phyloP scores from a whole-genome alignment of 176 grass and related monocot genomes.

The Aechmea fasciata region DNA sequence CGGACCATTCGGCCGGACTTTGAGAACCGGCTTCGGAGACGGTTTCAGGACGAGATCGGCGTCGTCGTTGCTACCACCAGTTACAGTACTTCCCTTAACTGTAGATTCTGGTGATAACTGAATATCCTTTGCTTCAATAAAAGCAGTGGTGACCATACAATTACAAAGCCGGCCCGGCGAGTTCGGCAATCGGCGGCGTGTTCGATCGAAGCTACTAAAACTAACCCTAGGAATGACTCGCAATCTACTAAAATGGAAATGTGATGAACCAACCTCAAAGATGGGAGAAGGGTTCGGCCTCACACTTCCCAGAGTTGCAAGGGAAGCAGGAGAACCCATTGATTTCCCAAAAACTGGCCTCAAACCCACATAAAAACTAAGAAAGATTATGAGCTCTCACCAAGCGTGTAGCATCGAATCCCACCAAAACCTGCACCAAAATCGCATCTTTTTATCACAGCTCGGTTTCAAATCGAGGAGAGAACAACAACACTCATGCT shows the following conservation, averaged over 20 bases:
- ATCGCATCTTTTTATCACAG: constrained; percentile 13
- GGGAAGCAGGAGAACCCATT: constrained; percentile 80
- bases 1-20: constrained; percentile 34
- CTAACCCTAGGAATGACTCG: constrained; percentile 49
- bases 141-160: constrained; percentile 75
- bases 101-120: constrained; percentile 44
- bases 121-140: constrained; percentile 70
- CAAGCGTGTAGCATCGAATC: background rate
- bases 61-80: background rate
- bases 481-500: background rate
- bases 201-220: constrained; percentile 33
- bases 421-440: constrained; percentile 9
- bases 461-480: background rate
- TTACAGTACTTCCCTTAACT: constrained; percentile 23
- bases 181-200: constrained; percentile 31
- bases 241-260: constrained; percentile 24
- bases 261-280: constrained; percentile 19
- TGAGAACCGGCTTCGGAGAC: constrained; percentile 38
- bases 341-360: constrained; percentile 23
- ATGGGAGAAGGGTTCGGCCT: constrained; percentile 31
- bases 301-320: constrained; percentile 60
- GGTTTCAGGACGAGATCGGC: constrained; percentile 65
- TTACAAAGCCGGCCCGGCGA: constrained; percentile 44
- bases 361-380: constrained; percentile 27
- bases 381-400: background rate